Base-by-base conservation (phyloP, 2,329 filamentous ascomycete genomes). In the Cladosporium austrohemisphaericum region DNA sequence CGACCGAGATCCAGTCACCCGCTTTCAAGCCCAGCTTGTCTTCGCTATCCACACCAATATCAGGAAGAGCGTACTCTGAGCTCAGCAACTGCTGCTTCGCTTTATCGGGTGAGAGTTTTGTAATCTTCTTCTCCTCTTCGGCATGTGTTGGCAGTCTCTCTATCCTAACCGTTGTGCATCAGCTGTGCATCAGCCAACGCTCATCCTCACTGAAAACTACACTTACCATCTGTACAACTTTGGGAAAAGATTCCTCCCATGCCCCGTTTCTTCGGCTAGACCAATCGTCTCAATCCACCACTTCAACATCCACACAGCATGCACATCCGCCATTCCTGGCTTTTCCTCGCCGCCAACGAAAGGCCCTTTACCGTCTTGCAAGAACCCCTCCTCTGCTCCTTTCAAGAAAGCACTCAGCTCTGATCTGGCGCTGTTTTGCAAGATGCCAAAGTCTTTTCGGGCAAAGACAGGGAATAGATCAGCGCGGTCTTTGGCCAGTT, bases 291-390 rank as follows among this genome's bases (percentile, higher is more conserved):
- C 47, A 14, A 58, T 29, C 19, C 52, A 55, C 56, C 55, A 58
- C 40, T 56, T 57, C 31, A 58, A 46, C 50, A 58, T 55, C 56
- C 56, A 58, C 14, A 53, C 47, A 10, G 55, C 55, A 47, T 57
- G 55, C 9, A 58, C 47, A 32, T 58, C 56, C 7, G 56, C 56
- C 11, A 58, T 28, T 1, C 48, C 50, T 22, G 36, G 50, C 19
- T 54, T 41, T 5, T 37, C 8, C 44, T 35, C 29, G 5, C 56
- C 56, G 9, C 49, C 52, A 31, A 58, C 50, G 32, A 53, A 58
- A 19, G 54, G 53, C 13, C 50, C 52, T 9, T 46, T 49, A n/a
- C 22, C 41, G 5, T 51, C 49, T 2, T 40, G 31, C 3, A 59
- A 38, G 41, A 58, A 59, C 8, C 55, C 57, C 10, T 52, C 41